Conservation (phyloP, 1,139 yeast genomes). For the Diutina mesorugosa region DNA sequence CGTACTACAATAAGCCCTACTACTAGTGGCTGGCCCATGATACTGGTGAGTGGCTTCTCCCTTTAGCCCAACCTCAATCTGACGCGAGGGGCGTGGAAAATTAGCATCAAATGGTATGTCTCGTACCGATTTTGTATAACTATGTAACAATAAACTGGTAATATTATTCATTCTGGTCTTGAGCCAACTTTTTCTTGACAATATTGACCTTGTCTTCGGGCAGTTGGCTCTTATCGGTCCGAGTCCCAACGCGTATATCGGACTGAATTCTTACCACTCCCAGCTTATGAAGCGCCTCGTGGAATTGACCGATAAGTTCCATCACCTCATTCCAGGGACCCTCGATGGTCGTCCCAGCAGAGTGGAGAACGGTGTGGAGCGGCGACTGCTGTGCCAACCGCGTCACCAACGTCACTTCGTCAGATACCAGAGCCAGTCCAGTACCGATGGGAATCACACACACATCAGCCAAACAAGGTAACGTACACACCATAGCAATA, state of each 20-base stretch:
- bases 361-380: conserved; percentile 59
- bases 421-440: conserved; percentile 62
- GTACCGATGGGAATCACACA: conserved; percentile 84
- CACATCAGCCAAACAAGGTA: conserved; percentile 69
- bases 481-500: conserved; percentile 18
- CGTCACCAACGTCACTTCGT: conserved; percentile 63
- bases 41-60: not conserved
- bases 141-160: not conserved
- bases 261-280: conserved; percentile 74
- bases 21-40: not conserved
- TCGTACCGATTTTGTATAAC: not conserved
- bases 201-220: conserved; percentile 55
- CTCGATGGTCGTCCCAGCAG: conserved; percentile 84
- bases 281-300: conserved; percentile 49
- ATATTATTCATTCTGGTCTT: not conserved
- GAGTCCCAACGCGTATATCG: conserved; percentile 77
- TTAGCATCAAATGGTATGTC: not conserved
- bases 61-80: not conserved
- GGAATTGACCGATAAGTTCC: conserved; percentile 68
- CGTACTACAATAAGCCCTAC: not conserved
- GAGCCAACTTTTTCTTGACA: conserved; percentile 34
- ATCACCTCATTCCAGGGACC: conserved; percentile 91
- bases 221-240: conserved; percentile 53
- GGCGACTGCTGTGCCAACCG: conserved; percentile 46
- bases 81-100: not conserved